phyloP scores from a whole-genome alignment of 176 grass and related monocot species.

The Phoenix dactylifera region DNA sequence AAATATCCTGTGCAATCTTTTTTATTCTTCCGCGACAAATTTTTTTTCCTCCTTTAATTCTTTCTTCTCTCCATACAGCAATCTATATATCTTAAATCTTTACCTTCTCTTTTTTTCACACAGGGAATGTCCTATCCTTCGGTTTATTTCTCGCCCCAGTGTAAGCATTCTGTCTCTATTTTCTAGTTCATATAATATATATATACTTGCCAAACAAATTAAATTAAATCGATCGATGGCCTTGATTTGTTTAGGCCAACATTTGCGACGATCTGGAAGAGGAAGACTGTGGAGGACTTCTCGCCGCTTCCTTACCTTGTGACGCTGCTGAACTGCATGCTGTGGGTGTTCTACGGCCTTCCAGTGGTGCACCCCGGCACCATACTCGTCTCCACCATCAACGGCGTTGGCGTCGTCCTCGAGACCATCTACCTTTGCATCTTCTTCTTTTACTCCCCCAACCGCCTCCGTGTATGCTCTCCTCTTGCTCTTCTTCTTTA shows the following conservation, averaged over 20 bases:
- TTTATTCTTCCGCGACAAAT: no score
- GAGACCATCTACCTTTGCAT: slow-evolving; percentile 56
- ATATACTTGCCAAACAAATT: no score
- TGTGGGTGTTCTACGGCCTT: slow-evolving; percentile 81
- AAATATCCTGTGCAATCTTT: no score
- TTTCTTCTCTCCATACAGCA: no score
- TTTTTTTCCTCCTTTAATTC: no score
- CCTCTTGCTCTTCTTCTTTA: no score
- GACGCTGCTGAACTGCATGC: slow-evolving; percentile 76
- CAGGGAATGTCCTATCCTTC: slow-evolving; percentile 74
- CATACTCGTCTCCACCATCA: slow-evolving; percentile 81
- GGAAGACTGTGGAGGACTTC: slow-evolving; percentile 61
- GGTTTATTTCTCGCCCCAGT: slow-evolving; percentile 66
- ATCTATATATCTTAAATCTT: no score
- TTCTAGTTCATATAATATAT: no score
- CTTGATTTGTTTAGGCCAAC: slow-evolving; percentile 29
- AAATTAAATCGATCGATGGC: no score
- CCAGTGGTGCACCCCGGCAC: slow-evolving; percentile 74
- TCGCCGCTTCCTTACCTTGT: slow-evolving; percentile 61
- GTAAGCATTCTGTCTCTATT: slow-evolving; percentile 20
- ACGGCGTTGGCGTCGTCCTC: slow-evolving; percentile 55
- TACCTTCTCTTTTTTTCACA: no score
- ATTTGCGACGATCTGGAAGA: slow-evolving; percentile 49
- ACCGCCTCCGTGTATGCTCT: slow-evolving; percentile 30
- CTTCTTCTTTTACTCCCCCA: slow-evolving; percentile 39